A percentile compares a stretch with the other conserved stretches of the same genome.
Evolutionary conservation across 768 basidiomycete genomes (phyloP).

Genomic region (Hortiboletus campestris): DNA sequence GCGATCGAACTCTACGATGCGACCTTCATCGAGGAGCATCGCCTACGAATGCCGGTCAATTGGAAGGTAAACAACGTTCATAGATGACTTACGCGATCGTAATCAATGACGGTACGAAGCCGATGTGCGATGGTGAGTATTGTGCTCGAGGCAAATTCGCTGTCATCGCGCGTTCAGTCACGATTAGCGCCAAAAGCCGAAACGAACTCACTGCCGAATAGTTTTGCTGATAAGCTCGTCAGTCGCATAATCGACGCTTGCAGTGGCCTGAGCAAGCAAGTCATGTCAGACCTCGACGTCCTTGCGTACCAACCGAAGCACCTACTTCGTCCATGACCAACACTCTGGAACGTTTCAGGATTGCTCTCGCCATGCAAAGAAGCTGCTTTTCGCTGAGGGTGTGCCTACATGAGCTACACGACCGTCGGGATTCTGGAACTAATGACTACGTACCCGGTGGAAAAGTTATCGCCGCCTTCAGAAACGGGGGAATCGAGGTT

Average conservation of each 20-base stretch:
- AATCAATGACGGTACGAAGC: slow-evolving; percentile 77
- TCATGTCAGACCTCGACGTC: slow-evolving; percentile 2
- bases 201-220: slow-evolving; percentile 62
- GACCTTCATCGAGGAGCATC: slow-evolving; percentile 75
- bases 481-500: slow-evolving; percentile 71
- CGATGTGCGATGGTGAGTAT: slow-evolving; percentile 84
- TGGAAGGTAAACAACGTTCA: slow-evolving; percentile 2
- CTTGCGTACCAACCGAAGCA: background rate
- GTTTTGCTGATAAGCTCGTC: slow-evolving; percentile 85
- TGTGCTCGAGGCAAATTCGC: slow-evolving; percentile 77
- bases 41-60: slow-evolving; percentile 42
- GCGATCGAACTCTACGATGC: slow-evolving; percentile 74
- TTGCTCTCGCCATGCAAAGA: slow-evolving; percentile 87
- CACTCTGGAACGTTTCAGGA: slow-evolving; percentile 73
- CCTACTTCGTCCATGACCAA: slow-evolving; percentile 83
- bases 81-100: slow-evolving; percentile 60
- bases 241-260: slow-evolving; percentile 82
- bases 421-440: background rate
- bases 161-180: slow-evolving; percentile 23
- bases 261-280: slow-evolving; percentile 51
- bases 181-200: background rate
- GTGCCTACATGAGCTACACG: background rate
- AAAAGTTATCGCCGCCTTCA: slow-evolving; percentile 90
- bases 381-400: slow-evolving; percentile 69
- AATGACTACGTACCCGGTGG: slow-evolving; percentile 57